Base-by-base conservation (phyloP, 805 yeast species). In the Metschnikowia drakensbergensis region DNA sequence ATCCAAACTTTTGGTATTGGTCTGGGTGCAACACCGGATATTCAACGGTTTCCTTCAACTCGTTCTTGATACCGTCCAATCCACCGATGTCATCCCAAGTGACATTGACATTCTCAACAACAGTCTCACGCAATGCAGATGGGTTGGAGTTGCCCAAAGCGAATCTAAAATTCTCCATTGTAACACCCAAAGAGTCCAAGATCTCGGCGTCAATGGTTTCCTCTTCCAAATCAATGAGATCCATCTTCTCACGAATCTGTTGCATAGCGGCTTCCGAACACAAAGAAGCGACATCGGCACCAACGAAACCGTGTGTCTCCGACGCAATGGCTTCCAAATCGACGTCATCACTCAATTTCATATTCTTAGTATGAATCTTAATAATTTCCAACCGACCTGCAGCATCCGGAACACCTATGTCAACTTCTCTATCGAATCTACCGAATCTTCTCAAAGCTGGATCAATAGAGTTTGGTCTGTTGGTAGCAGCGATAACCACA, bases 181-280 rank as follows among this genome's bases (percentile, higher is more conserved):
- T 92, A 48, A 94, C 99, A 53, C 98, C 98, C 59, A 94, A 79
- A 26, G 96, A 87, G 68, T 94, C 96, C 64, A 94, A 81, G 27
- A 94, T 84, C 76, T 94, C 99, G 34, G 99, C 97, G 67, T 91
- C 98, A 60, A 95, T 94, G 60, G 92, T 94, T 54, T 91, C 97
- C 70, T 90, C 96, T 54, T 91, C 97, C 59, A 91, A 77, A 64
- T 92, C 98, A 60, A 95, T 94, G 57, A 94, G 77, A 64, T 94
- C 99, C 97, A 94, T 91, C 82, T 94, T 94, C 75, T 94, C 99
- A 74, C 99, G 88, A 65, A 94, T 94, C 77, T 95, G 99, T 79
- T 94, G 99, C 99, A 94, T 94, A 51, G 99, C 99, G 56, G 99
- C 99, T 75, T 95, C 99, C n/a, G 97, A 90, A 79, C 99, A 94